A percentile compares a stretch with the other conserved stretches of the same genome.
Conservation (phyloP, 2,329 filamentous ascomycete species). For the Aspergillus fischeri region DNA sequence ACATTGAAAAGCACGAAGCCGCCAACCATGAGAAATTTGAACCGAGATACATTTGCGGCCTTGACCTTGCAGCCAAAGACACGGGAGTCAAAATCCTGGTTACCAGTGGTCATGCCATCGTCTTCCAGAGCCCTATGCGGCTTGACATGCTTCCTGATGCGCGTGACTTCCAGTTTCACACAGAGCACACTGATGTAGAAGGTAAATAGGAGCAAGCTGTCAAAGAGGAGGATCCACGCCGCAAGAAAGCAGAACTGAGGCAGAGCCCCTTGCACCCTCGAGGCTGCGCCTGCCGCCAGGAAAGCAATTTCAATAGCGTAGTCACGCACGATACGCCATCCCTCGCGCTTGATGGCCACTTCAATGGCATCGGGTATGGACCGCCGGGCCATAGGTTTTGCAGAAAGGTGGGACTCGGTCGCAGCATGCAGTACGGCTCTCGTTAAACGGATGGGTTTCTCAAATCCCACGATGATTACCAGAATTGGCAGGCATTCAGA, state of each 20-base stretch:
- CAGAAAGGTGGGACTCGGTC: too few species aligned
- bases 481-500: slow-evolving; percentile 95
- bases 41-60: slow-evolving; percentile 87
- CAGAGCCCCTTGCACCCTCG: slow-evolving; percentile 90
- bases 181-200: slow-evolving; percentile 97
- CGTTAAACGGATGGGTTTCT: slow-evolving; percentile 96
- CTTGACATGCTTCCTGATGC: slow-evolving; percentile 92
- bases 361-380: too few species aligned
- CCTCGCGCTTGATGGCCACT: slow-evolving; percentile 60
- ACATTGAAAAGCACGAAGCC: slow-evolving; percentile 89
- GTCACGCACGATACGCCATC: slow-evolving; percentile 69
- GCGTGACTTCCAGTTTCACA: slow-evolving; percentile 98
- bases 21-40: slow-evolving; percentile 95
- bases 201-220: slow-evolving; percentile 89
- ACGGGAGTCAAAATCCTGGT: slow-evolving; percentile 83
- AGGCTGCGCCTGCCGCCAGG: slow-evolving; percentile 77
- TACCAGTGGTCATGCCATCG: slow-evolving; percentile 82
- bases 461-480: slow-evolving; percentile 97
- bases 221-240: slow-evolving; percentile 95
- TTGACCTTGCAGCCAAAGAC: slow-evolving; percentile 83
- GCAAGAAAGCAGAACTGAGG: slow-evolving; percentile 98
- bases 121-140: slow-evolving; percentile 93
- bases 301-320: slow-evolving; percentile 91
- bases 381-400: too few species aligned
- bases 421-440: slow-evolving; percentile 88